Conservation (phyloP, 2,329 filamentous ascomycete species). For the Thermoascus crustaceus region DNA sequence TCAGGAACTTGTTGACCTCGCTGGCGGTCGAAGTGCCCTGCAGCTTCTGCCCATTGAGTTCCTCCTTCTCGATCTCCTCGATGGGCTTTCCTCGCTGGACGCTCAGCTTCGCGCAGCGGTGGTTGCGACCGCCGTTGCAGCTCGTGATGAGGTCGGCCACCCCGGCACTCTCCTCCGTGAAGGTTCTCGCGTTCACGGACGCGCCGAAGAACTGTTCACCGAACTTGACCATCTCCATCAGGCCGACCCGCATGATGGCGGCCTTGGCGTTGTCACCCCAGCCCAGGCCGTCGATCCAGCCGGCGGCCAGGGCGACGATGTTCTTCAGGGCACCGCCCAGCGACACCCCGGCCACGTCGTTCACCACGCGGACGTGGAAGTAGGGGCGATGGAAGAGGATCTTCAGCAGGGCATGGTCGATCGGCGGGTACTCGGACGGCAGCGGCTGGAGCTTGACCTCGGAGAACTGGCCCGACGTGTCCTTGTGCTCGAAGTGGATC, state of each 20-base stretch:
- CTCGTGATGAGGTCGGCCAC: slow-evolving; percentile 75
- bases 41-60: slow-evolving; percentile 93
- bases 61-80: slow-evolving; percentile 76
- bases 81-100: slow-evolving; percentile 72
- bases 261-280: slow-evolving; percentile 99
- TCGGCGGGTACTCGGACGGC: slow-evolving; percentile 72
- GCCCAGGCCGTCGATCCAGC: slow-evolving; percentile 88
- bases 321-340: slow-evolving; percentile 94
- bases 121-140: slow-evolving; percentile 86
- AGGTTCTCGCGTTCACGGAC: slow-evolving; percentile 71
- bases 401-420: slow-evolving; percentile 77
- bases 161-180: slow-evolving; percentile 66
- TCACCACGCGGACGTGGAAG: slow-evolving; percentile 92
- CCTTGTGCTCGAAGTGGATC: slow-evolving; percentile 54
- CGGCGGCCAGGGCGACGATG: slow-evolving; percentile 86
- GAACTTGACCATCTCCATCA: slow-evolving; percentile 95
- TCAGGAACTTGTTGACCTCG: slow-evolving; percentile 85
- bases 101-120: slow-evolving; percentile 83
- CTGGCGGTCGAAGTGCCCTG: slow-evolving; percentile 88
- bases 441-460: slow-evolving; percentile 66
- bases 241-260: slow-evolving; percentile 93
- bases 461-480: slow-evolving; percentile 58
- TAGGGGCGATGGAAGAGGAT: slow-evolving; percentile 90
- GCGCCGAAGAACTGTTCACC: slow-evolving; percentile 87
- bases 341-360: slow-evolving; percentile 93